Evolutionary conservation across 345 rosid genomes (phyloP).

Genomic region (Noccaea bulbosa): DNA sequence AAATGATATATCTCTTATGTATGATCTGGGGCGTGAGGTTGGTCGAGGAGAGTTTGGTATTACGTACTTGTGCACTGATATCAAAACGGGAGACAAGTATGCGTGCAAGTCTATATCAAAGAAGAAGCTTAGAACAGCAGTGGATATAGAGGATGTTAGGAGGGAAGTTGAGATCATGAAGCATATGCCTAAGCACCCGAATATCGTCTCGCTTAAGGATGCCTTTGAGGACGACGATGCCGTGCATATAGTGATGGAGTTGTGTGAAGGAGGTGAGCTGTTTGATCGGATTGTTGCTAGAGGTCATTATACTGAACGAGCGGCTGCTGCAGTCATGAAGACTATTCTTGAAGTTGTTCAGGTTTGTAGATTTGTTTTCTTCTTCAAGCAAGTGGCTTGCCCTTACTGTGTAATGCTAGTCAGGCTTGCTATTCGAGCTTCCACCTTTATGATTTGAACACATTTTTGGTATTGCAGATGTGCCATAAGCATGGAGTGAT

Average conservation of each 20-base stretch:
- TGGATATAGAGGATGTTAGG: slow-evolving; percentile 88
- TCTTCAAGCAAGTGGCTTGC: background rate
- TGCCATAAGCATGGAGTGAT: slow-evolving; percentile 83
- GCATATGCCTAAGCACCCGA: slow-evolving; percentile 76
- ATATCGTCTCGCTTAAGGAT: slow-evolving; percentile 67
- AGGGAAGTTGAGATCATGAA: slow-evolving; percentile 93
- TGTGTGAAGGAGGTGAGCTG: slow-evolving; percentile 91
- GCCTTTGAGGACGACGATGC: slow-evolving; percentile 83
- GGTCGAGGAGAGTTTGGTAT: slow-evolving; percentile 94
- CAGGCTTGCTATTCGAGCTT: background rate
- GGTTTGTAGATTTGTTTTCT: slow-evolving; percentile 47
- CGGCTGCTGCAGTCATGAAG: slow-evolving; percentile 75
- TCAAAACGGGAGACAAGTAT: slow-evolving; percentile 54
- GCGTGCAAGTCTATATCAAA: slow-evolving; percentile 89
- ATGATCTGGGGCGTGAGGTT: slow-evolving; percentile 81
- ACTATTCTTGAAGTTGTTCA: slow-evolving; percentile 92
- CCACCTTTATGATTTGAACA: slow-evolving; percentile 16
- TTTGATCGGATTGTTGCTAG: slow-evolving; percentile 90
- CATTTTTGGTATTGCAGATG: slow-evolving; percentile 47
- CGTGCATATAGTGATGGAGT: slow-evolving; percentile 89
- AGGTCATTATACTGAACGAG: slow-evolving; percentile 92
- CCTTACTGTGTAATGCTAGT: background rate
- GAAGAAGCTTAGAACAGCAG: slow-evolving; percentile 85
- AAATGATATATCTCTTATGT: slow-evolving; percentile 54
- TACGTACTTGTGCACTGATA: slow-evolving; percentile 72